Base-by-base conservation (phyloP, 768 basidiomycete species). In the Clavaria fumosa region DNA sequence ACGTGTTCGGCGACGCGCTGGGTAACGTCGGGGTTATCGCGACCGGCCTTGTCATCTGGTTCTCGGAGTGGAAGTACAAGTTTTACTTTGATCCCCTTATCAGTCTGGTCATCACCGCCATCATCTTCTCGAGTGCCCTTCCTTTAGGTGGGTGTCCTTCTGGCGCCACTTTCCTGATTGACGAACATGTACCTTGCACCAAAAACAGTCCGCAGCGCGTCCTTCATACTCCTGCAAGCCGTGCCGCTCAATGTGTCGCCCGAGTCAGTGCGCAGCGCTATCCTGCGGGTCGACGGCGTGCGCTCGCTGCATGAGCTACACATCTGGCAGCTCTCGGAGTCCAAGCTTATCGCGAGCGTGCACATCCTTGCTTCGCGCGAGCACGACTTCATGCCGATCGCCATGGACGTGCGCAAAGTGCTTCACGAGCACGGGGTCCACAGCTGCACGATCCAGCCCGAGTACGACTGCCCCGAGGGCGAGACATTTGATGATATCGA, bases 11-110 rank as follows among this genome's bases (percentile, higher is more conserved):
- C 23, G 93, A 99, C 61, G 93, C 93, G 39, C 70, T 99, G 18
- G 95, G 95, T 35, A 97, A 99, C 56, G 84, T 97, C 43, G 95
- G 95, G 37, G 95, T 99, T 44, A 95, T 99, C 42, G 76, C 80
- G 23, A 86, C 91, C 3, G 95, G 95, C 40, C 71, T 97, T 7
- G 64, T 97, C 52, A 95, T 99, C 51, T 91, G 88, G 90, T 69
- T 83, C 41, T 78, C 81, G 1, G 61, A 72, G 18, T 91, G 84
- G 76, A 58, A 61, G 47, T 90, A 72, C 69, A 88, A 82, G 53
- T 83, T 75, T 50, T 95, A 90, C 61, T 89, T 77, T 46, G 95
- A 99, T 54, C 95, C 95, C 1, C 54, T 80, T 27, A 89, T 99
- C 58, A 88, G 83, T 55, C 67, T 99, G 47, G 67, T 96, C 38